These are phyloP conservation scores for Phytophthora sp. DNA, from an alignment of 352 stramenopile genomes.

Conservation along the genomic window DNA sequence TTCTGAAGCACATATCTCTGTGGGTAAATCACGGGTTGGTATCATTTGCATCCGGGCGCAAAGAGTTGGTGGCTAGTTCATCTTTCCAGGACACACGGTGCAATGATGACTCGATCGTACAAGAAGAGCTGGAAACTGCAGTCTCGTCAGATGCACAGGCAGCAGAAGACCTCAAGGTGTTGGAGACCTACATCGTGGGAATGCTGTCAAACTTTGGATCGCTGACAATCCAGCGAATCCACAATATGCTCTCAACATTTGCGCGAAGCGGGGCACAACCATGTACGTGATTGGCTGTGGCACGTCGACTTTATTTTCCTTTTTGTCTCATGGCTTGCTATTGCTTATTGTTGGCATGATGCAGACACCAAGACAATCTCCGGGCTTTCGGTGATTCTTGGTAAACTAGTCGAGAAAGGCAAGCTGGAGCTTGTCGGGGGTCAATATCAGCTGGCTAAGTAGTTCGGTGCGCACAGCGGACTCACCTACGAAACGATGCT, in stretches of 20 bases:
- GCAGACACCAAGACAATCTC: constrained; percentile 86
- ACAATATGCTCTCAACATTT: constrained; percentile 94
- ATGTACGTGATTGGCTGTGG: constrained; percentile 49
- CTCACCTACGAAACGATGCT: too few species aligned
- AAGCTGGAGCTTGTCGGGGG: constrained; percentile 73
- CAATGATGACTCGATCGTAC: constrained; percentile 39
- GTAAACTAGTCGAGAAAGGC: constrained; percentile 69
- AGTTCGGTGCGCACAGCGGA: constrained; percentile 14
- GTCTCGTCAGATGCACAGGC: constrained; percentile 91
- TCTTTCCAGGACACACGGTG: constrained; percentile 57
- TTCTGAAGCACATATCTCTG: constrained; percentile 65
- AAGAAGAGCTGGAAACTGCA: constrained; percentile 79
- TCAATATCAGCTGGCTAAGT: constrained; percentile 71
- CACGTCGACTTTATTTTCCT: not conserved
- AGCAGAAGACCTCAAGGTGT: constrained; percentile 92
- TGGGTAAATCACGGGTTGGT: constrained; percentile 82
- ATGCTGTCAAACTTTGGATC: constrained; percentile 96
- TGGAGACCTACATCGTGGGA: constrained; percentile 95
- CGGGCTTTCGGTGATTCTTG: constrained; percentile 68
- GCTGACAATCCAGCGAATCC: constrained; percentile 92
- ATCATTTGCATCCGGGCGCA: constrained; percentile 45
- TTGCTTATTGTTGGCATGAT: constrained; percentile 25
- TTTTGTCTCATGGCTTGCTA: constrained; percentile 3
- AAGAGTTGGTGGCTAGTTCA: constrained; percentile 45
- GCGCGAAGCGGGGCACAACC: constrained; percentile 70